Evolutionary conservation across 768 basidiomycete species (phyloP), one percentile per base, ranked within the genome.

Genomic region (Termitomyces sp.): DNA sequence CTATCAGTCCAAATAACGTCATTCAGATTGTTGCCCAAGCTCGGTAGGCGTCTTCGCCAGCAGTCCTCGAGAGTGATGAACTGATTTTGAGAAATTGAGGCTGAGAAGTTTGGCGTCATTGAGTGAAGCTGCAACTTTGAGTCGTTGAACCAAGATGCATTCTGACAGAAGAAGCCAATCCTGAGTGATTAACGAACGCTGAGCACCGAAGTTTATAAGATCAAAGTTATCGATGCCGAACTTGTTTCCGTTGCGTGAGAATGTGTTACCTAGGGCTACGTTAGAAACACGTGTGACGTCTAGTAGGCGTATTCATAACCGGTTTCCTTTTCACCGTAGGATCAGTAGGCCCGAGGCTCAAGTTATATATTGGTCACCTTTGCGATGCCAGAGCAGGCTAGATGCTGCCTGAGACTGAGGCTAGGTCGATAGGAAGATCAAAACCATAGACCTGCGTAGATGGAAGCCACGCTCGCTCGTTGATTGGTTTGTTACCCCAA

Each of bases 381-480:
- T 20, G n/a, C 20, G 20, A 44, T 22, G 20, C 43, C 43, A 44
- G 43, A 44, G 20, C 24, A 3, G 45, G 45, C 24, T 16, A 26
- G 45, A 46, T 26, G 24, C 10, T 8, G n/a, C 9, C n/a, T 8
- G 40, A 40, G 18, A 8, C 36, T 38, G 36, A 18, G 38, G 38
- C 38, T 38, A 18, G 38, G 38, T 38, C 16, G 38, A 41, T 41
- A 41, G 3, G 10, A 14, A 41, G n/a, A n/a, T 41, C 40, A 41
- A n/a, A n/a, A n/a, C 40, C 40, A 41, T n/a, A 45, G 35, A n/a
- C 20, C 46, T 22, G 53, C 43, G 44, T 57, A 50, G 52, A 57
- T 38, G 49, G 47, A 44, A 56, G 50, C 11, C 56, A 55, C 52
- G 54, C 44, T 57, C 50, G 46, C 20, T 58, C 54, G 45, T 40